These are phyloP conservation scores for Xylaria longipes DNA, from an alignment of 495 filamentous ascomycete species.

Conservation along the genomic window DNA sequence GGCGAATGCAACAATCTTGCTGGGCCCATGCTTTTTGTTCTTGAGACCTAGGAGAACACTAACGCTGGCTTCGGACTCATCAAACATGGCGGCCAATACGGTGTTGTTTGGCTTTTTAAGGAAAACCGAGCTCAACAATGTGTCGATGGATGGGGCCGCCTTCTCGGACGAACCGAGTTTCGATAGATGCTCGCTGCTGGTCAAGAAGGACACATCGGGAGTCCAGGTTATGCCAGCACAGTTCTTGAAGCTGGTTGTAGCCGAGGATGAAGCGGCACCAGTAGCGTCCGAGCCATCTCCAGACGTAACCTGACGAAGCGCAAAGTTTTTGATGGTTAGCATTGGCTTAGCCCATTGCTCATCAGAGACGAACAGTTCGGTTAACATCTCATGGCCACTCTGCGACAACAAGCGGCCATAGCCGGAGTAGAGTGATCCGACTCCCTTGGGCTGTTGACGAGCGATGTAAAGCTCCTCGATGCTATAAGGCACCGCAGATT, in stretches of 20 bases:
- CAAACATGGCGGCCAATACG: neutral
- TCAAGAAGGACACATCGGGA: neutral
- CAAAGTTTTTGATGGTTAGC: conserved; percentile 3
- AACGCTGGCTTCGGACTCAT: neutral
- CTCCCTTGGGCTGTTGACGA: neutral
- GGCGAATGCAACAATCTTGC: neutral
- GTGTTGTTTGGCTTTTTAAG: neutral
- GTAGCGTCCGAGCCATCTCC: neutral
- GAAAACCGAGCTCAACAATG: neutral
- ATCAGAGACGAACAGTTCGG: conserved; percentile 4
- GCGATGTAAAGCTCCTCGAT: conserved; percentile 3
- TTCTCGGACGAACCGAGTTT: neutral
- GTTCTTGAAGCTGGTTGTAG: neutral
- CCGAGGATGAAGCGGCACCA: neutral
- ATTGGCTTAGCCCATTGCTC: neutral
- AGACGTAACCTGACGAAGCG: conserved; percentile 7
- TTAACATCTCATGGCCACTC: neutral
- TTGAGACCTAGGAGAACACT: neutral
- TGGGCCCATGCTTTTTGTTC: neutral
- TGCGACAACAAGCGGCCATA: conserved; percentile 4
- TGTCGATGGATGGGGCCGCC: neutral
- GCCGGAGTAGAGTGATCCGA: neutral
- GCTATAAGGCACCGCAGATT: conserved; percentile 18
- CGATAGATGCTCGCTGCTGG: neutral
- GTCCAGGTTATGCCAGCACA: neutral